Base-by-base conservation (phyloP, 1,139 yeast genomes). In the Wickerhamomyces sp. region DNA sequence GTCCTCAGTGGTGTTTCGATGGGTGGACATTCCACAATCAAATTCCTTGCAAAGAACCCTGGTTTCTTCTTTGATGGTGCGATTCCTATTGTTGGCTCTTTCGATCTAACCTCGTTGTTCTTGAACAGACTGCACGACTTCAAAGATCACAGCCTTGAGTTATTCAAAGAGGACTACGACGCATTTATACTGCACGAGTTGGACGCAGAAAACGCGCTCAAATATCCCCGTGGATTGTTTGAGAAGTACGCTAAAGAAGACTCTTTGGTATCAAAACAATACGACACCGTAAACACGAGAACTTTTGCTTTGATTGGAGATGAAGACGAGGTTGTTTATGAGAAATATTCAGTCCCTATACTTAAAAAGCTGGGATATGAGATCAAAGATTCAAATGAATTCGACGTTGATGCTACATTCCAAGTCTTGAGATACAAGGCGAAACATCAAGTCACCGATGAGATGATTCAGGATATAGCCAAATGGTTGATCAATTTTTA, bases 21-120 rank as follows among this genome's bases (percentile, higher is more conserved):
- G 42, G 86, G 87, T 2, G 87, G 75, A 0, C 84, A 79, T 53
- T 59, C 70, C 10, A 61, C 70, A 18, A 72, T 75, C 55, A 57
- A 79, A 34, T 66, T 68, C 34, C 76, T 70, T 6, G 50, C 49
- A 28, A 51, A 54, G 41, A 59, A 58, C 41, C 75, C 76, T 1
- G 55, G 61, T 4, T 42, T 55, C 25, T 67, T 69, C 4, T n/a
- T n/a, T n/a, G 55, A 59, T 13, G 61, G 61, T 14, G 57, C 69
- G 28, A 64, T 66, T 30, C 78, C 79, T 2, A 64, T 72, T 17
- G 59, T 73, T 33, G 79, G 77, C 1, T 61, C 66, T 34, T 55
- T 61, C 30, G 75, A 72, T 36, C 51, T 72, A 40, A 52, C 72
- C 5, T 57, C 73, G 4, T 54, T 72, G 37, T 53, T 72, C 45